phyloP scores from a whole-genome alignment of 495 filamentous ascomycete species.

The Lasiosphaeris hirsuta region DNA sequence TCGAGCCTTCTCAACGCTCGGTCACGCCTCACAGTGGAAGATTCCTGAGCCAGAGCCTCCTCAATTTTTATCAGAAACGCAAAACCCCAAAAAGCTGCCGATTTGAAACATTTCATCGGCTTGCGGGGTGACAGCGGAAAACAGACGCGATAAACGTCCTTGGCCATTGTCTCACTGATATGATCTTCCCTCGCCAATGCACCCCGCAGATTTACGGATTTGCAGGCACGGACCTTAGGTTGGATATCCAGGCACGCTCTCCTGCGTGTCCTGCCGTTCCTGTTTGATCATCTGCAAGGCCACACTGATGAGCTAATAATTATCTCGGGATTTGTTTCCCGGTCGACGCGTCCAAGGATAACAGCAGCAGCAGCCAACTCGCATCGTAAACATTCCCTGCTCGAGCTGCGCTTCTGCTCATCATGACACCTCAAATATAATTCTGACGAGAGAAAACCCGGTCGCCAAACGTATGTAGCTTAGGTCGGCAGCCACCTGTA shows the following conservation, averaged over 20 bases:
- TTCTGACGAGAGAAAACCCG: no score
- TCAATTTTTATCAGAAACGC: no score
- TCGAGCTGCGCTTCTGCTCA: no score
- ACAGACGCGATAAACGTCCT: background rate
- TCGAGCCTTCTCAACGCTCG: no score
- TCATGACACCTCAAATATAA: no score
- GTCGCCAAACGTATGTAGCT: no score
- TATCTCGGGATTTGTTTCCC: background rate
- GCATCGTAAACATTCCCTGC: background rate
- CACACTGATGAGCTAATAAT: no score
- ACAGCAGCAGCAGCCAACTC: background rate
- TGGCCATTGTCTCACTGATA: slow-evolving; percentile 16
- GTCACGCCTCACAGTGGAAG: no score
- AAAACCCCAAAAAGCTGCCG: no score
- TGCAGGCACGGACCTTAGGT: background rate
- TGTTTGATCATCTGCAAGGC: slow-evolving; percentile 18
- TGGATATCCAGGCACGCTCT: background rate
- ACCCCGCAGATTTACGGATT: slow-evolving; percentile 8
- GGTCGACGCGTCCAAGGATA: slow-evolving; percentile 1
- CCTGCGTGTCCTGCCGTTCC: background rate
- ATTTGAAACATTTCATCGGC: no score
- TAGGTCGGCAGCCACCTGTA: no score
- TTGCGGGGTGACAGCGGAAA: background rate
- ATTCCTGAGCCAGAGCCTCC: no score
- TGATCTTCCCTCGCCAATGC: slow-evolving; percentile 12